A percentile compares a stretch with the other conserved stretches of the same genome.
Evolutionary conservation across 345 rosid genomes (phyloP).

Genomic region (Arabis hirsuta): DNA sequence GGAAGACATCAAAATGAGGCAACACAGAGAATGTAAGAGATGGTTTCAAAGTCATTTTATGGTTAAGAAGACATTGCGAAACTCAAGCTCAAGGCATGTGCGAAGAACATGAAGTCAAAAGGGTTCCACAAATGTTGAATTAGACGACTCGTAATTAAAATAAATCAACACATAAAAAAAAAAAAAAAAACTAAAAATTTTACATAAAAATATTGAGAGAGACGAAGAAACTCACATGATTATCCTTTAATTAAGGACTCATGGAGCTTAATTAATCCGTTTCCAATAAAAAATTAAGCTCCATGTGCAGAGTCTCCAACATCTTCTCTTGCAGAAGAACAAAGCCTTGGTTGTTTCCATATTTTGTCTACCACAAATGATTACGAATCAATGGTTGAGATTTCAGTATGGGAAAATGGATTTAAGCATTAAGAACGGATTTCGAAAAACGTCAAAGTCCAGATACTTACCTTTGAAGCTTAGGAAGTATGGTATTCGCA

Average conservation of each 20-base stretch:
- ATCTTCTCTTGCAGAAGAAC: neutral
- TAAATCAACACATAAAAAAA: neutral
- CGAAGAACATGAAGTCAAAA: neutral
- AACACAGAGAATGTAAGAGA: neutral
- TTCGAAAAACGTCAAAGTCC: no score
- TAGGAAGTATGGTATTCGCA: no score
- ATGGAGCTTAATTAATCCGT: neutral
- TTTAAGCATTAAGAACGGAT: no score
- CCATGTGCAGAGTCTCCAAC: neutral
- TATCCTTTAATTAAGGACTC: conserved; percentile 23
- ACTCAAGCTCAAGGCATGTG: conserved; percentile 21
- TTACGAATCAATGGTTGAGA: no score
- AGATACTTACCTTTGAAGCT: no score
- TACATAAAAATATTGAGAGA: neutral
- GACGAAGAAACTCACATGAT: conserved; percentile 24
- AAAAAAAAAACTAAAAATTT: neutral
- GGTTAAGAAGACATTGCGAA: neutral
- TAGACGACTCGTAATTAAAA: neutral
- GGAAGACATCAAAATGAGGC: neutral
- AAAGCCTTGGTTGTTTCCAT: no score
- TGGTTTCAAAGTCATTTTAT: conserved; percentile 18
- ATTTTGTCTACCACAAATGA: no score
- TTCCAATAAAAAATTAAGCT: neutral
- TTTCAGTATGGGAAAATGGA: no score
- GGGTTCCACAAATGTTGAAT: neutral